Evolutionary conservation across 2,329 filamentous ascomycete species (phyloP).

Genomic region (Monilinia vaccinii-corymbosi): DNA sequence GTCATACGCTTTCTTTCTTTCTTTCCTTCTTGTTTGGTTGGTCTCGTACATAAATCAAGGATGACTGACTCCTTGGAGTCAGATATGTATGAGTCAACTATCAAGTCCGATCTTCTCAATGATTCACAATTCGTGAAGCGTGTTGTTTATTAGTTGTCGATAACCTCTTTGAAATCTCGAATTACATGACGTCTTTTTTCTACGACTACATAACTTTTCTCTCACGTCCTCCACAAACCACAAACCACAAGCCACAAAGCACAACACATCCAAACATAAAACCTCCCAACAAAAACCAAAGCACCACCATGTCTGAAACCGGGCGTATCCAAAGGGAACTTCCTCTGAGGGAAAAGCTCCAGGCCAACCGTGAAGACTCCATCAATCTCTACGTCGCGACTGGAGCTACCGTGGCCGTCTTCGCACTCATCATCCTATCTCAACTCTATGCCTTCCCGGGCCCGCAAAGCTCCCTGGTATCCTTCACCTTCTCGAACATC

Average conservation of each 20-base stretch:
- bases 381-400: background rate
- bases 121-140: background rate
- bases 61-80: background rate
- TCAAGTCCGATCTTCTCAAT: background rate
- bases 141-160: background rate
- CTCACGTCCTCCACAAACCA: background rate
- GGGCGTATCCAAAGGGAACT: background rate
- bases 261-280: background rate
- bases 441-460: background rate
- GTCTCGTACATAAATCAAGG: background rate
- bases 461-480: background rate
- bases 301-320: background rate
- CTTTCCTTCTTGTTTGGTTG: background rate
- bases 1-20: background rate
- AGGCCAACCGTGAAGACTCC: background rate
- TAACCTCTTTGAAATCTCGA: background rate
- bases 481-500: background rate
- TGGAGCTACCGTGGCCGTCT: background rate
- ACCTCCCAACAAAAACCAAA: background rate
- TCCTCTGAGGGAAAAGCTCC: background rate
- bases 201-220: no score
- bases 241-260: background rate
- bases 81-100: background rate
- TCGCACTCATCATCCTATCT: background rate
- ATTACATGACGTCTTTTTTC: background rate